phyloP scores from a whole-genome alignment of 225 moss, liverwort and hornwort genomes.

The Pleurozium schreberi region DNA sequence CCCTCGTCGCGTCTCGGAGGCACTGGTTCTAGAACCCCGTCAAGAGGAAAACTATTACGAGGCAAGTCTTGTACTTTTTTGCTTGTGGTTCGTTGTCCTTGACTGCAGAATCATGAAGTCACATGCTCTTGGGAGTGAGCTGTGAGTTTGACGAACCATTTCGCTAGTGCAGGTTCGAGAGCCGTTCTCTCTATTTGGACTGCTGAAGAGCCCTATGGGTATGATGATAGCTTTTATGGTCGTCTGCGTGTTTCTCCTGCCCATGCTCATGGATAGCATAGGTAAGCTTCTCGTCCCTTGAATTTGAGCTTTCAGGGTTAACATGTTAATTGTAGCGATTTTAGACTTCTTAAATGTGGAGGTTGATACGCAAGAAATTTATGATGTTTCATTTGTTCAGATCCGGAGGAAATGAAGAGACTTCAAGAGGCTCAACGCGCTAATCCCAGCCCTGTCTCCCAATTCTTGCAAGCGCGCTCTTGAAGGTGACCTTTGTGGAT shows the following conservation, averaged over 20 bases:
- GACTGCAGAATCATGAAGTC: not conserved
- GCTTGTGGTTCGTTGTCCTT: not conserved
- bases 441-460: conserved; percentile 73
- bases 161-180: conserved; percentile 60
- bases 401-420: conserved; percentile 95
- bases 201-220: conserved; percentile 97
- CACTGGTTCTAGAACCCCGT: conserved; percentile 62
- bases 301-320: not conserved
- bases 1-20: conserved; percentile 59
- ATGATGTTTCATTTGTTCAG: conserved; percentile 14
- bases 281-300: conserved; percentile 27
- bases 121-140: not conserved
- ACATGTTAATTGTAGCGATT: not conserved
- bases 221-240: conserved; percentile 91
- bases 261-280: conserved; percentile 86
- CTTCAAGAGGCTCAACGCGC: conserved; percentile 83
- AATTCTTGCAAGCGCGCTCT: conserved; percentile 54
- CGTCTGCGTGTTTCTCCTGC: conserved; percentile 66
- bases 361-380: not conserved
- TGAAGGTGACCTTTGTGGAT: conserved; percentile 1
- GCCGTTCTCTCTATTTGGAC: conserved; percentile 59
- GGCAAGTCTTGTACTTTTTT: conserved; percentile 12
- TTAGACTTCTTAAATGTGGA: not conserved
- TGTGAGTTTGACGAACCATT: not conserved
- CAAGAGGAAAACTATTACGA: conserved; percentile 79